Evolutionary conservation across 768 basidiomycete genomes (phyloP).

Genomic region (Hydnomerulius pinastri): DNA sequence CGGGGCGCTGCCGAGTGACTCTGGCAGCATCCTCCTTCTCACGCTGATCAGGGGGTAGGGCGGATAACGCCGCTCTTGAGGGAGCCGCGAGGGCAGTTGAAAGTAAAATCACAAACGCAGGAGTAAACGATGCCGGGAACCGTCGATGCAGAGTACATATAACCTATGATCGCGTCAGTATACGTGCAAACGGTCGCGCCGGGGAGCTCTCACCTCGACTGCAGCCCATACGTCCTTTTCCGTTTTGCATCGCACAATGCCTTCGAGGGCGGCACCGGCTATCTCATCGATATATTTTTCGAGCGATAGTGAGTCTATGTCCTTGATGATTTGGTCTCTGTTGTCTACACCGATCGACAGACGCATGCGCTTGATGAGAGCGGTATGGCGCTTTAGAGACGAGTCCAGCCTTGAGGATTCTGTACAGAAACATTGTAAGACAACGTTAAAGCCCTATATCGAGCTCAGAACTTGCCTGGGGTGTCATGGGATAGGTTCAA

Average conservation of each 20-base stretch:
- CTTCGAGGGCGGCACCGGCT: constrained; percentile 83
- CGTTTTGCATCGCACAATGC: constrained; percentile 82
- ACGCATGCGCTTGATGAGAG: constrained; percentile 90
- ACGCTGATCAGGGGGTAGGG: constrained; percentile 70
- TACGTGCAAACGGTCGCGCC: not conserved
- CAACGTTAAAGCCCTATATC: not conserved
- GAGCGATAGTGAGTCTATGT: constrained; percentile 84
- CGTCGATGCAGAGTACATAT: constrained; percentile 88
- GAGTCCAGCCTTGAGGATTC: constrained; percentile 85
- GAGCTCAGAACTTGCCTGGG: constrained; percentile 42
- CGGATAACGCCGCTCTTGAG: constrained; percentile 53
- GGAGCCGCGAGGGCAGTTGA: constrained; percentile 59
- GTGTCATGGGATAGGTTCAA: constrained; percentile 51
- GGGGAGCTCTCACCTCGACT: constrained; percentile 67
- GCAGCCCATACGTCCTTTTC: constrained; percentile 92
- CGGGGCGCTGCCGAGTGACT: constrained; percentile 78
- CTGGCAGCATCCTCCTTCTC: constrained; percentile 91
- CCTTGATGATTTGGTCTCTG: constrained; percentile 86
- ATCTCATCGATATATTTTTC: constrained; percentile 98
- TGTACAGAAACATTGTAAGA: constrained; percentile 32
- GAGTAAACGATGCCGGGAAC: constrained; percentile 79
- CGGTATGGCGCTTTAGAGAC: constrained; percentile 93
- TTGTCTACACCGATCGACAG: constrained; percentile 84
- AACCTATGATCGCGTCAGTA: constrained; percentile 50
- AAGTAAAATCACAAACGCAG: constrained; percentile 63